A percentile compares a stretch with the other conserved stretches of the same genome.
These are phyloP conservation scores for Oxytropis ochrocephala DNA, from an alignment of 306 rosid genomes.

Conservation along the genomic window DNA sequence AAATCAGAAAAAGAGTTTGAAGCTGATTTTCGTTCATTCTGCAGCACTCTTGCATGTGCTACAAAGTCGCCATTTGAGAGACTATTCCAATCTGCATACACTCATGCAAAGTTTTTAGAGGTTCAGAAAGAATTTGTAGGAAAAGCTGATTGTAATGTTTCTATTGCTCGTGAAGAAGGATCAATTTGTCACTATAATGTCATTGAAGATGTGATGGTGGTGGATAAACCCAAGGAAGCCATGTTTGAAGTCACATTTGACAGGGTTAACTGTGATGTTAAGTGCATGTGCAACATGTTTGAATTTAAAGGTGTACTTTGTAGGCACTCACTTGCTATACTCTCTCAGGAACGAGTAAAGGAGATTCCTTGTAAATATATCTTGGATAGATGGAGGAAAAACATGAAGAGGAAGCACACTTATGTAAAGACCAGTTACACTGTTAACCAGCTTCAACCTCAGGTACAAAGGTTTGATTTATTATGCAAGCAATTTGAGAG, in stretches of 20 bases:
- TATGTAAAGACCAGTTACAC: slow-evolving; percentile 20
- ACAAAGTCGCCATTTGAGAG: slow-evolving; percentile 23
- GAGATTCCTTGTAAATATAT: slow-evolving; percentile 23
- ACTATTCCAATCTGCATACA: slow-evolving; percentile 20
- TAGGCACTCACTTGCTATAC: slow-evolving; percentile 34
- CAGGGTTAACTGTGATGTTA: slow-evolving; percentile 16
- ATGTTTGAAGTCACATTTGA: slow-evolving; percentile 14
- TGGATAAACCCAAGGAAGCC: slow-evolving; percentile 12
- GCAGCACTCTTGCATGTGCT: slow-evolving; percentile 11
- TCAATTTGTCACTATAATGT: slow-evolving; percentile 24
- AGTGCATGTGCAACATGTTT: slow-evolving; percentile 25
- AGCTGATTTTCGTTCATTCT: slow-evolving; percentile 24
- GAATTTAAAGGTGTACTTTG: slow-evolving; percentile 33
- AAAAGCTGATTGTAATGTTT: slow-evolving; percentile 23
- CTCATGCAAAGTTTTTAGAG: slow-evolving; percentile 25
- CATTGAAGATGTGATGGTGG: slow-evolving; percentile 18
- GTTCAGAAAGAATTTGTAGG: slow-evolving; percentile 28
- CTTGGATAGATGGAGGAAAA: slow-evolving; percentile 28
- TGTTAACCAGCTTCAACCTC: slow-evolving; percentile 23
- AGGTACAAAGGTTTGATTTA: slow-evolving; percentile 16
- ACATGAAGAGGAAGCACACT: slow-evolving; percentile 17
- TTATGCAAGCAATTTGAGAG: slow-evolving; percentile 20
- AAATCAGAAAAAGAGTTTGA: slow-evolving; percentile 23
- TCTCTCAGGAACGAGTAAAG: slow-evolving; percentile 29
- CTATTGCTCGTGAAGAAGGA: background rate